phyloP scores from a whole-genome alignment of 805 yeast genomes.

The Barnettozyma vustinii region DNA sequence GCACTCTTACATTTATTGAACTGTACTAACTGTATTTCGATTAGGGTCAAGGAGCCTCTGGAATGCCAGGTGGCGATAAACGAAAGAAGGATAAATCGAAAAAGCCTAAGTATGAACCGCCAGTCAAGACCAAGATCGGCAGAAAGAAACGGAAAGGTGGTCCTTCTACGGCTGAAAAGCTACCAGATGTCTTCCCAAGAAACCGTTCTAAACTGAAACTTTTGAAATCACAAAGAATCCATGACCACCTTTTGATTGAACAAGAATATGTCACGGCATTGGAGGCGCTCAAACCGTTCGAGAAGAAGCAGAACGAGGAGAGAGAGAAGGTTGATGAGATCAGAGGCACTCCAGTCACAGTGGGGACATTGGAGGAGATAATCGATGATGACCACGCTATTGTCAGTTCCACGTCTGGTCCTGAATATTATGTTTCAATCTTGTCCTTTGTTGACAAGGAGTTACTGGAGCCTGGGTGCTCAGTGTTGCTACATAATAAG shows the following conservation, averaged over 20 bases:
- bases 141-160: constrained; percentile 89
- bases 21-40: constrained; percentile 1
- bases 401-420: constrained; percentile 92
- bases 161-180: constrained; percentile 75
- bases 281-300: constrained; percentile 92
- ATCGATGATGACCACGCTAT: constrained; percentile 99
- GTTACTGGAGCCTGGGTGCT: constrained; percentile 92
- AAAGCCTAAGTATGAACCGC: constrained; percentile 98
- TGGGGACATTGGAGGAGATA: constrained; percentile 94
- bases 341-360: constrained; percentile 93
- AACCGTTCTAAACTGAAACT: constrained; percentile 91
- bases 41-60: constrained; percentile 53
- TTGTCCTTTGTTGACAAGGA: constrained; percentile 96
- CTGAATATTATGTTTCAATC: constrained; percentile 94
- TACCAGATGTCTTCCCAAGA: constrained; percentile 85
- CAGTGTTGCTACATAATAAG: constrained; percentile 91
- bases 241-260: constrained; percentile 90
- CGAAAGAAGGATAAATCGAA: constrained; percentile 66
- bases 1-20: too few relatives aligned
- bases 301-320: constrained; percentile 94
- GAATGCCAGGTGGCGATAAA: constrained; percentile 41
- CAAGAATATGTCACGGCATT: constrained; percentile 95
- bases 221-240: constrained; percentile 90
- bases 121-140: constrained; percentile 91
- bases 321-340: constrained; percentile 91